Conservation (phyloP, 768 basidiomycete genomes). For the Naganishia randhawae region DNA sequence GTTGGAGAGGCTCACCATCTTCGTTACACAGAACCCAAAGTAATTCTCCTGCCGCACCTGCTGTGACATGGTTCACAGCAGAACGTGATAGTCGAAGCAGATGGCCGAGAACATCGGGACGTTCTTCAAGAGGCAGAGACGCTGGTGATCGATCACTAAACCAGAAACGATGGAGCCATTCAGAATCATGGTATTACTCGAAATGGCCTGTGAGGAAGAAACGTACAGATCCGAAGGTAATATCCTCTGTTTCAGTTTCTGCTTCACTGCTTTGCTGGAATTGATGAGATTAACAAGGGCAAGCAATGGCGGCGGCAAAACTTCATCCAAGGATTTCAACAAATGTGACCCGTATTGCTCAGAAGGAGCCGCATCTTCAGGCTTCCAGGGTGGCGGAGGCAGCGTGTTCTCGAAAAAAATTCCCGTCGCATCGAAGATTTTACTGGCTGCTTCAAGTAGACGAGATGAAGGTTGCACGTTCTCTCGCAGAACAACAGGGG, state of each 20-base stretch:
- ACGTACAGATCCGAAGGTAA: conserved; percentile 66
- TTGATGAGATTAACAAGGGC: conserved; percentile 63
- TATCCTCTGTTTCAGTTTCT: conserved; percentile 63
- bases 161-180: not conserved
- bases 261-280: conserved; percentile 61
- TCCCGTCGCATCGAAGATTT: conserved; percentile 35
- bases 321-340: conserved; percentile 30
- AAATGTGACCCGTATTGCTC: not conserved
- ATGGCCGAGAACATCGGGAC: conserved; percentile 70
- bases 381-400: conserved; percentile 32
- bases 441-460: not conserved
- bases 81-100: conserved; percentile 71
- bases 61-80: conserved; percentile 68
- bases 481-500: conserved; percentile 27
- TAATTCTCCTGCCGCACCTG: conserved; percentile 79
- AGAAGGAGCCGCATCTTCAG: conserved; percentile 12
- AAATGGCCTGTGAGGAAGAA: not conserved
- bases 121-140: conserved; percentile 63
- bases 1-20: conserved; percentile 56
- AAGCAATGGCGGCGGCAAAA: conserved; percentile 29
- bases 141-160: conserved; percentile 63
- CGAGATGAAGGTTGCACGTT: not conserved
- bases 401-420: conserved; percentile 33
- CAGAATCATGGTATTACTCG: not conserved
- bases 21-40: conserved; percentile 76